A percentile compares a stretch with the other conserved stretches of the same genome.
These are phyloP conservation scores for Coelastrella sp. DNA, from an alignment of 139 green algal genomes.

Conservation along the genomic window DNA sequence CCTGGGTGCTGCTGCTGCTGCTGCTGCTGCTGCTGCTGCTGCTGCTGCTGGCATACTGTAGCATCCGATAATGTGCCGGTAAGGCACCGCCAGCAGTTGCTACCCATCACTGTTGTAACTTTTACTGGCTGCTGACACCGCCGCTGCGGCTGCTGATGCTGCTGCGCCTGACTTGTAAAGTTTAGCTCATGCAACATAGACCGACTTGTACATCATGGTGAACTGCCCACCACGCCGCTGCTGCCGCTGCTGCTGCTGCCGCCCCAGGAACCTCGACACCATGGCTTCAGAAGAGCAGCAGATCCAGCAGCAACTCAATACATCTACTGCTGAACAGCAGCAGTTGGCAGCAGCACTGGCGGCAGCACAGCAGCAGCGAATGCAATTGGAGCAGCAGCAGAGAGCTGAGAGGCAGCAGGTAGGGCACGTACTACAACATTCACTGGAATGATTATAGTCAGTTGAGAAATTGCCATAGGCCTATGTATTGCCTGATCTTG, in stretches of 20 bases:
- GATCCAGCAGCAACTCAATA: neutral
- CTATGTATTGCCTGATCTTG: no score
- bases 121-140: no score
- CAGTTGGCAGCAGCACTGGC: neutral
- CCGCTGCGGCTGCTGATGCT: no score
- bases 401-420: neutral
- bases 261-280: constrained; percentile 19
- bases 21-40: neutral
- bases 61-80: no score
- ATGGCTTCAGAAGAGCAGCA: constrained; percentile 25
- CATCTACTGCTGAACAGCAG: neutral
- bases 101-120: no score
- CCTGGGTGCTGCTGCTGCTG: neutral
- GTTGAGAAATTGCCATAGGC: no score
- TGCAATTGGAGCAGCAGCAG: constrained; percentile 24
- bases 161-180: no score
- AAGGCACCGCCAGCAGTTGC: no score
- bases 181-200: neutral
- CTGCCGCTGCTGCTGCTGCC: neutral
- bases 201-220: neutral
- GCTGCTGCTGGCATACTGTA: neutral
- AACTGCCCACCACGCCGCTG: no score
- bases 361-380: constrained; percentile 16
- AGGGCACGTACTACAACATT: neutral
- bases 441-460: neutral